phyloP scores from a whole-genome alignment of 1,139 yeast genomes.

The Yamadazyma siamensis region DNA sequence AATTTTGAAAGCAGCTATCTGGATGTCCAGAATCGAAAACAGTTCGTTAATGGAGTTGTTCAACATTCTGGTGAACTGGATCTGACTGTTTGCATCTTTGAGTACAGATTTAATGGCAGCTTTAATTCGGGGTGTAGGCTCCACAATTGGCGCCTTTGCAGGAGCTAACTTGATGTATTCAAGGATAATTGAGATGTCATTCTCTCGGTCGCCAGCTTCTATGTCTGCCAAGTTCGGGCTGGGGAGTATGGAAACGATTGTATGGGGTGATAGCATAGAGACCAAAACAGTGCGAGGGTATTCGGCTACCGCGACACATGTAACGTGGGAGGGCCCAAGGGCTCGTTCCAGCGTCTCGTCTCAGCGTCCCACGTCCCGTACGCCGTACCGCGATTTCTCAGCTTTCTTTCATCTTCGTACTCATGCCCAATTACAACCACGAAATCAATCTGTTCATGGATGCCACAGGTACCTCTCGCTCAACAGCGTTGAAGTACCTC shows the following conservation, averaged over 20 bases:
- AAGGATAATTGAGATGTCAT: conserved; percentile 37
- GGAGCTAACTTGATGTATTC: conserved; percentile 31
- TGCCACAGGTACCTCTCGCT: conserved; percentile 10
- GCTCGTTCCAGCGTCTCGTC: too few species aligned
- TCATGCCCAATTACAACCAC: too few species aligned
- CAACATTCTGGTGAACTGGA: conserved; percentile 34
- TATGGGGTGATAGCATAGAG: conserved; percentile 4
- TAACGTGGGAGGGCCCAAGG: too few species aligned
- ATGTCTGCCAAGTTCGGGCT: conserved; percentile 12
- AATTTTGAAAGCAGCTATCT: background rate
- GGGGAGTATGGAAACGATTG: conserved; percentile 9
- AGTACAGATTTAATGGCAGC: conserved; percentile 39
- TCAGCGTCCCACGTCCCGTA: too few species aligned
- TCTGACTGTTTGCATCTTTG: conserved; percentile 31
- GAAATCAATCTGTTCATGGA: conserved; percentile 15
- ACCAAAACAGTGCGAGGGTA: too few species aligned
- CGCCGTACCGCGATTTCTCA: too few species aligned
- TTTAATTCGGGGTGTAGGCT: conserved; percentile 35
- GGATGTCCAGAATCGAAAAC: conserved; percentile 7
- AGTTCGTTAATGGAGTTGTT: conserved; percentile 26
- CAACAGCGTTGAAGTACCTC: conserved; percentile 12
- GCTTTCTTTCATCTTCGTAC: too few species aligned
- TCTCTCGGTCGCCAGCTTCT: conserved; percentile 31
- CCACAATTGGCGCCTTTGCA: conserved; percentile 11
- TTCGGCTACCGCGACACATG: too few species aligned